Percentiles rank a stretch among this genome's conserved stretches.
These are phyloP conservation scores for Microbotryum lychnidis-dioicae DNA, from an alignment of 1,284 basidiomycete species.

Conservation along the genomic window DNA sequence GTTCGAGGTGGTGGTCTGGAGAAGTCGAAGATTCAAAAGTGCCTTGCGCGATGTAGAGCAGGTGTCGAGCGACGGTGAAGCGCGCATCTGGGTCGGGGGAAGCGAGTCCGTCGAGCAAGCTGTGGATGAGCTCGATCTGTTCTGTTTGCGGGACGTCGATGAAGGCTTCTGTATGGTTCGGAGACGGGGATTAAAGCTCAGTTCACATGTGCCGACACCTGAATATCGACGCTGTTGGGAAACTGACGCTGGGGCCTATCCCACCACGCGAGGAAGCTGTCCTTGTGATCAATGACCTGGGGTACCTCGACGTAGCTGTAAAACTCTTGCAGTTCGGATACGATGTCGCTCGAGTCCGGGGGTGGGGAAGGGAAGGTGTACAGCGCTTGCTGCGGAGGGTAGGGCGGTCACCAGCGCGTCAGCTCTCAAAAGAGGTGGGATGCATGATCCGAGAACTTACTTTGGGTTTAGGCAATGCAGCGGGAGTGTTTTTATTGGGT, in stretches of 20 bases:
- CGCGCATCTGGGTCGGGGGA: slow-evolving; percentile 73
- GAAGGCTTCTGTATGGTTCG: slow-evolving; percentile 14
- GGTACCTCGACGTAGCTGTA: slow-evolving; percentile 96
- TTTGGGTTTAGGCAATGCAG: too few relatives aligned
- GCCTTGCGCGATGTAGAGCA: slow-evolving; percentile 87
- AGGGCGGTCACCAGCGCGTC: background rate
- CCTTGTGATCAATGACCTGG: slow-evolving; percentile 59
- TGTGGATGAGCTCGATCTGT: slow-evolving; percentile 51
- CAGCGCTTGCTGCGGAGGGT: slow-evolving; percentile 11
- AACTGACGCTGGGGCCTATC: slow-evolving; percentile 20
- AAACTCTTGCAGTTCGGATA: slow-evolving; percentile 96
- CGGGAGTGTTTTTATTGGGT: too few relatives aligned
- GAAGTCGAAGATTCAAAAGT: slow-evolving; percentile 84
- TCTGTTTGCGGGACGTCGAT: background rate
- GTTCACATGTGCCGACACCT: background rate
- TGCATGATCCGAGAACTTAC: too few relatives aligned
- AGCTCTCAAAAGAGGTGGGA: background rate
- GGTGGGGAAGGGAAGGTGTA: slow-evolving; percentile 34
- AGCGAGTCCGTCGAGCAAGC: slow-evolving; percentile 74
- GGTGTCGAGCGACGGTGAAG: slow-evolving; percentile 72
- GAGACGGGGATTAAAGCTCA: background rate
- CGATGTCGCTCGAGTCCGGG: slow-evolving; percentile 79
- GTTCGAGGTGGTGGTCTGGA: slow-evolving; percentile 87
- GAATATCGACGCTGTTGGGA: slow-evolving; percentile 6
- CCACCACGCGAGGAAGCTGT: slow-evolving; percentile 24